These are phyloP conservation scores for Seminavis robusta DNA, from an alignment of 108 stramenopile genomes.

Conservation along the genomic window DNA sequence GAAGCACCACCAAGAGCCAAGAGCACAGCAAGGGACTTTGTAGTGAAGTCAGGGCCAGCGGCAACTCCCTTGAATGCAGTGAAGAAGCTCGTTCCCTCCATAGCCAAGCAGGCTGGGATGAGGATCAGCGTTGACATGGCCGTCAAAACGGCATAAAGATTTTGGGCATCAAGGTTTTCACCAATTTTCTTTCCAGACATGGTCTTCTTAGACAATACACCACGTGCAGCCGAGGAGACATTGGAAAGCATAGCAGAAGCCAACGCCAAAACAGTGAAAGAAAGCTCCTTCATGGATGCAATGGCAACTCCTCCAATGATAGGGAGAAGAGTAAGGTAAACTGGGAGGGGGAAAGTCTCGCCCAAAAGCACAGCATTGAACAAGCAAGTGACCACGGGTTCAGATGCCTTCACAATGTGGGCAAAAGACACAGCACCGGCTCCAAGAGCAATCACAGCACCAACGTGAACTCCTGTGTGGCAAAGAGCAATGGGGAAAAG, in stretches of 20 bases:
- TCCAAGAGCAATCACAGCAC: constrained; percentile 94
- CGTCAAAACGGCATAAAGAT: constrained; percentile 96
- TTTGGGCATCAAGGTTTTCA: constrained; percentile 96
- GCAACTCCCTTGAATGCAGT: constrained; percentile 76
- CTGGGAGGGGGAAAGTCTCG: constrained; percentile 78
- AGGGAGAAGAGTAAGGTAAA: constrained; percentile 93
- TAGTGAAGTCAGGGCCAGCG: constrained; percentile 71
- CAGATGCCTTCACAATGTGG: constrained; percentile 99
- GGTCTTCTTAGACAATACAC: constrained; percentile 94
- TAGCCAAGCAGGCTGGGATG: constrained; percentile 84
- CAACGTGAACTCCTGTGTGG: constrained; percentile 96
- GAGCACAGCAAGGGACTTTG: constrained; percentile 50
- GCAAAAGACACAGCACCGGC: constrained; percentile 98
- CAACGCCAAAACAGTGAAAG: constrained; percentile 94
- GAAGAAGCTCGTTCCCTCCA: constrained; percentile 90
- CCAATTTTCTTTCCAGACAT: constrained; percentile 94
- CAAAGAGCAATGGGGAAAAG: constrained; percentile 92
- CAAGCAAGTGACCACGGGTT: constrained; percentile 95
- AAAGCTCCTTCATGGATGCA: constrained; percentile 97
- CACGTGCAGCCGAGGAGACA: constrained; percentile 93
- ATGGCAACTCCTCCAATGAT: constrained; percentile 97
- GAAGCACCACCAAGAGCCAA: constrained; percentile 58
- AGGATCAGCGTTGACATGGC: constrained; percentile 90
- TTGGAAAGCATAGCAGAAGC: constrained; percentile 97
- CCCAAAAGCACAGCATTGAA: constrained; percentile 87